phyloP scores from a whole-genome alignment of 2,329 filamentous ascomycete species.

The Fonsecaea multimorphosa region DNA sequence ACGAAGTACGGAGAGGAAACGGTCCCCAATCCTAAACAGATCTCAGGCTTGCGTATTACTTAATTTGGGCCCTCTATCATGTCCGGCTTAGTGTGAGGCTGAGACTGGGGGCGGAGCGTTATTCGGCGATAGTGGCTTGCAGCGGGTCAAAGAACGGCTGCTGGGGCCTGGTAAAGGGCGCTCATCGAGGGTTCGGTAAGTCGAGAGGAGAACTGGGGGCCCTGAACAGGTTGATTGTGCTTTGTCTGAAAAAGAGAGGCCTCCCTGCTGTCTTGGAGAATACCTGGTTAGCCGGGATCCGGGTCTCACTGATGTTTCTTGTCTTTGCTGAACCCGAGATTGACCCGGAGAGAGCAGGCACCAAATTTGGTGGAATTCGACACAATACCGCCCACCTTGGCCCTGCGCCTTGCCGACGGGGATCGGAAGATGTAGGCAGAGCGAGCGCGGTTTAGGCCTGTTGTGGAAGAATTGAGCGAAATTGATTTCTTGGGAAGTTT shows the following conservation, averaged over 20 bases:
- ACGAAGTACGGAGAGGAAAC: neutral
- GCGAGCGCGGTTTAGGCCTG: neutral
- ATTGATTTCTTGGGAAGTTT: neutral
- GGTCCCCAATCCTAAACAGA: neutral
- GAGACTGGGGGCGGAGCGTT: slow-evolving; percentile 18
- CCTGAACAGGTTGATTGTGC: neutral
- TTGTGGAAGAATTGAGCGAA: neutral
- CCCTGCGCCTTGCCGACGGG: neutral
- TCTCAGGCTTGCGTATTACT: neutral
- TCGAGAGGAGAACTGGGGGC: neutral
- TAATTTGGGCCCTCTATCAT: neutral
- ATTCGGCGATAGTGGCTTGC: neutral
- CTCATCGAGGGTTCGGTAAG: neutral
- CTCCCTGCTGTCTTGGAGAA: neutral
- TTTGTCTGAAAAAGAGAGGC: slow-evolving; percentile 1
- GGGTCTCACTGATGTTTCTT: neutral
- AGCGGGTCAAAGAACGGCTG: neutral
- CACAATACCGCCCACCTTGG: neutral
- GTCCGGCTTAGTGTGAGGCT: slow-evolving; percentile 26
- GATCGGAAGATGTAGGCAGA: neutral
- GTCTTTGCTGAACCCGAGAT: neutral
- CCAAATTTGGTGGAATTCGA: neutral
- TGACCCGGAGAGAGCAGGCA: neutral
- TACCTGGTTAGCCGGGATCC: slow-evolving; percentile 3
- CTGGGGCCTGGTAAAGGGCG: neutral